A percentile compares a stretch with the other conserved stretches of the same genome.
Evolutionary conservation across 495 filamentous ascomycete genomes (phyloP).

Genomic region (Lepidopterella palustris): DNA sequence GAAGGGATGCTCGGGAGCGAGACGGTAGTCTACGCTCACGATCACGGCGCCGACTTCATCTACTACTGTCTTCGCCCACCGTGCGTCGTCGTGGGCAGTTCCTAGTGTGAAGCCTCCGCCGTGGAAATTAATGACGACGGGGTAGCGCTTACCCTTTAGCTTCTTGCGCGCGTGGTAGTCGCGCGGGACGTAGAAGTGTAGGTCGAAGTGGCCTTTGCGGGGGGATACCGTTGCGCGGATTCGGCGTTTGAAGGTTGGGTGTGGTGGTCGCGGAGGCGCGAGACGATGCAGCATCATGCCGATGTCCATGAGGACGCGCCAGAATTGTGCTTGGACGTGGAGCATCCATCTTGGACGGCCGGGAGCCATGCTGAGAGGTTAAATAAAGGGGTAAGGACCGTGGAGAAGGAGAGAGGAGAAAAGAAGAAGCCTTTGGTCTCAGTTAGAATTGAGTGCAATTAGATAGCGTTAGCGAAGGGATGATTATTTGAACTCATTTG

Average conservation of each 20-base stretch:
- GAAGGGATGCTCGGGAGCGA: constrained; percentile 40
- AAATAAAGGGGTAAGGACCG: neutral
- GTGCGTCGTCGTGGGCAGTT: constrained; percentile 37
- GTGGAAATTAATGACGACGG: constrained; percentile 43
- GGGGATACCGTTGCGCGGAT: constrained; percentile 56
- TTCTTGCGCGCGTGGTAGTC: constrained; percentile 46
- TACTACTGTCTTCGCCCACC: constrained; percentile 37
- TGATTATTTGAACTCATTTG: neutral
- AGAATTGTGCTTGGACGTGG: constrained; percentile 63
- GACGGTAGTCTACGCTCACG: constrained; percentile 39
- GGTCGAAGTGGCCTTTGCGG: constrained; percentile 48
- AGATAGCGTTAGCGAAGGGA: neutral
- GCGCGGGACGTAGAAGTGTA: constrained; percentile 75
- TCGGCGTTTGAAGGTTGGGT: constrained; percentile 57
- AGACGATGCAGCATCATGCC: constrained; percentile 73
- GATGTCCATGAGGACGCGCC: constrained; percentile 70
- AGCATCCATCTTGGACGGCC: constrained; percentile 57
- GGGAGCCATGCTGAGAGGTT: neutral
- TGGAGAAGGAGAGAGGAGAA: neutral
- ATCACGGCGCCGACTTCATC: constrained; percentile 38
- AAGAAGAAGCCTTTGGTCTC: neutral
- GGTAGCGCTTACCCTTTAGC: constrained; percentile 35
- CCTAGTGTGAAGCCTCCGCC: constrained; percentile 42
- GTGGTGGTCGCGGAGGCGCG: constrained; percentile 58
- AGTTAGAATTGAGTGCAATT: neutral